Conservation (phyloP, 2,329 filamentous ascomycete species). For the Anthostomella pinea region DNA sequence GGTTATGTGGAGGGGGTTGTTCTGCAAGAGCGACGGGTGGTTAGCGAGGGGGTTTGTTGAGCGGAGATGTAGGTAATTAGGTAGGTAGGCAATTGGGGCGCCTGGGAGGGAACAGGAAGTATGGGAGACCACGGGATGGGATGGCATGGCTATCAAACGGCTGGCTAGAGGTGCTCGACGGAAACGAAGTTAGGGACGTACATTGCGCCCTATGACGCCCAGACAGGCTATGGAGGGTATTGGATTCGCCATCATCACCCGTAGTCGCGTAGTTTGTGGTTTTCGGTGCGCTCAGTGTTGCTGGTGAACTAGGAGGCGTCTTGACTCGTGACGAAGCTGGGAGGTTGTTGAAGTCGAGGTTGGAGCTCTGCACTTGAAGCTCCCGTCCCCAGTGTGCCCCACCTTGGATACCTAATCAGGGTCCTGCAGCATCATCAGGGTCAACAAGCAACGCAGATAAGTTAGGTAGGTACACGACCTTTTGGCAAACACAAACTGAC, state of each 20-base stretch:
- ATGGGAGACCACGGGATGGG: conserved; percentile 1
- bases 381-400: conserved; percentile 7
- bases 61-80: background rate
- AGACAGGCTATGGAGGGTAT: conserved; percentile 87
- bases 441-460: too few relatives aligned
- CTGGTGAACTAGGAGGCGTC: too few relatives aligned
- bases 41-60: too few relatives aligned
- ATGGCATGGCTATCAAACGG: background rate
- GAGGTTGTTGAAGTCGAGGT: conserved; percentile 3
- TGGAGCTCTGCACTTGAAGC: conserved; percentile 1
- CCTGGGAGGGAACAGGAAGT: background rate
- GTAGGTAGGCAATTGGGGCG: conserved; percentile 1
- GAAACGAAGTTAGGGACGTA: conserved; percentile 40
- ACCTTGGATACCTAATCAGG: conserved; percentile 4
- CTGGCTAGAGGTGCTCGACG: conserved; percentile 1
- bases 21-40: conserved; percentile 57
- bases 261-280: background rate
- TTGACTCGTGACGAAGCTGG: too few relatives aligned
- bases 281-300: background rate
- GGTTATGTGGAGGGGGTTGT: conserved; percentile 92
- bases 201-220: conserved; percentile 89
- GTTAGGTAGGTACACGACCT: too few relatives aligned
- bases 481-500: too few relatives aligned
- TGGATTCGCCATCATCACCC: conserved; percentile 50
- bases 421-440: background rate